Evolutionary conservation across 371 early-diverging fungal genomes (phyloP).

Genomic region (Chytridium lagenaria): DNA sequence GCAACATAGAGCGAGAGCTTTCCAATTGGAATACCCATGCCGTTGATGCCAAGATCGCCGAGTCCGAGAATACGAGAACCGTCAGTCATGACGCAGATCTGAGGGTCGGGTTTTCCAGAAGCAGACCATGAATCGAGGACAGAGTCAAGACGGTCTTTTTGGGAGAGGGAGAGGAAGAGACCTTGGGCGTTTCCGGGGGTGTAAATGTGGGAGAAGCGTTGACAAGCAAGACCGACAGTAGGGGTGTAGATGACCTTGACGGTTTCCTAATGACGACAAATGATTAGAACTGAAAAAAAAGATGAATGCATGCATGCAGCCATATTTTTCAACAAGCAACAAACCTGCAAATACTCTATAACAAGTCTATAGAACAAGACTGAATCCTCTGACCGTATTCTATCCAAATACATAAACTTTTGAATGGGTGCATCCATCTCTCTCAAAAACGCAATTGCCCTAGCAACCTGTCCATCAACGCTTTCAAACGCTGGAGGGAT

Average conservation of each 20-base stretch:
- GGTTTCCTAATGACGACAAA: constrained; percentile 32
- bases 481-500: constrained; percentile 74
- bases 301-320: background rate
- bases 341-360: constrained; percentile 65
- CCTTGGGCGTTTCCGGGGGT: constrained; percentile 83
- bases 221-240: constrained; percentile 89
- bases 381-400: constrained; percentile 77
- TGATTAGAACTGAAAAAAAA: background rate
- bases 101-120: constrained; percentile 53
- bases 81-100: constrained; percentile 90
- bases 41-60: constrained; percentile 90
- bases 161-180: constrained; percentile 80
- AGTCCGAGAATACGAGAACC: constrained; percentile 92
- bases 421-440: constrained; percentile 65
- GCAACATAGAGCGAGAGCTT: constrained; percentile 89
- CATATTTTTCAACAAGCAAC: constrained; percentile 1
- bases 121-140: constrained; percentile 72
- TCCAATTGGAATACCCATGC: constrained; percentile 92
- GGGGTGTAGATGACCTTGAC: constrained; percentile 81
- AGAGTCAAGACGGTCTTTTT: constrained; percentile 71
- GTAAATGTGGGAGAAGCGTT: constrained; percentile 85
- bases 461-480: constrained; percentile 70
- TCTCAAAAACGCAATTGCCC: constrained; percentile 57
- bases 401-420: constrained; percentile 81
- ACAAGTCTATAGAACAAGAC: constrained; percentile 81